Evolutionary conservation across 257 asterid genomes (phyloP).

Genomic region (Osmanthus fragrans): DNA sequence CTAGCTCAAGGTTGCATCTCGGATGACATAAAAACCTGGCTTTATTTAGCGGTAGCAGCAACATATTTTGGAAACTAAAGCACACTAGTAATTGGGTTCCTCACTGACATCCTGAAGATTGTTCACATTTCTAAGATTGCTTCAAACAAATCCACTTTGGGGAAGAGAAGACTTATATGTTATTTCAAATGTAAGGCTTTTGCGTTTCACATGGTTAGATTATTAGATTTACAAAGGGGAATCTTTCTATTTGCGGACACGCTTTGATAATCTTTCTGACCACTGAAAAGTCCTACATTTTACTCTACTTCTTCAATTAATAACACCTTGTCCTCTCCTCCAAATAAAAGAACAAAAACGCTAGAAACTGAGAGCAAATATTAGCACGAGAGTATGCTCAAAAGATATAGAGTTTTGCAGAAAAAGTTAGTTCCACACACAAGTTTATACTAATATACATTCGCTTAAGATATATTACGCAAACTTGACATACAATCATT

Average conservation of each 20-base stretch:
- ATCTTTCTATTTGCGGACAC: not conserved
- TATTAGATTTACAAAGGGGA: not conserved
- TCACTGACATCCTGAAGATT: not conserved
- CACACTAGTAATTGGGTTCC: not conserved
- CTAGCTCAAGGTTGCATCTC: too few species aligned
- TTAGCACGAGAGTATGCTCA: not conserved
- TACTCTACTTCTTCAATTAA: not conserved
- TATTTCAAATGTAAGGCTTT: not conserved
- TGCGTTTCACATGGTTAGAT: not conserved
- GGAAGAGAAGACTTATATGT: not conserved
- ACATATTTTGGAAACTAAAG: not conserved
- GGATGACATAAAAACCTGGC: not conserved
- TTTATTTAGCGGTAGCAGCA: not conserved
- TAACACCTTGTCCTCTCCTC: not conserved
- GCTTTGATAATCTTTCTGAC: not conserved
- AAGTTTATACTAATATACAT: not conserved
- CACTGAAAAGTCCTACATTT: too few species aligned
- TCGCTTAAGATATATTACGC: not conserved
- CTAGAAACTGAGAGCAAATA: not conserved
- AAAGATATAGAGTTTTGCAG: not conserved
- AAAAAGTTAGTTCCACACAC: not conserved
- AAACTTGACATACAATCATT: not conserved
- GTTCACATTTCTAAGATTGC: not conserved
- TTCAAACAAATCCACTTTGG: not conserved
- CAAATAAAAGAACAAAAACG: too few species aligned